Evolutionary conservation across 306 rosid genomes (phyloP).

Genomic region (Gillenia trifoliata): DNA sequence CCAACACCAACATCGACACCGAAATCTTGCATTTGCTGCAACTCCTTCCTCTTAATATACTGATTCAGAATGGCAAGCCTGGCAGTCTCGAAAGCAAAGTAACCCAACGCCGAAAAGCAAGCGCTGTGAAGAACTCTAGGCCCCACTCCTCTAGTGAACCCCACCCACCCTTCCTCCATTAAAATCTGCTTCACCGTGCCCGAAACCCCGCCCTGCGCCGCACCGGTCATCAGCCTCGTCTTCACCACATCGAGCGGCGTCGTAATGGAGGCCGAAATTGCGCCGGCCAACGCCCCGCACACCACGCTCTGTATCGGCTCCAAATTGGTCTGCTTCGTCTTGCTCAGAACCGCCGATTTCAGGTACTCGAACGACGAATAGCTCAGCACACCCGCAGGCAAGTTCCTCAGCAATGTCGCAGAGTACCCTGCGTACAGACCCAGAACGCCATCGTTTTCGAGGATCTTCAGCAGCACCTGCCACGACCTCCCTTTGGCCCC

Average conservation of each 20-base stretch:
- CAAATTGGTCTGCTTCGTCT: constrained; percentile 28
- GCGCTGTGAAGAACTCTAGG: constrained; percentile 90
- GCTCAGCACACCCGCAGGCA: constrained; percentile 87
- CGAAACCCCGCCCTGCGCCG: constrained; percentile 53
- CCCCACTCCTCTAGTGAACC: constrained; percentile 83
- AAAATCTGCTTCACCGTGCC: constrained; percentile 55
- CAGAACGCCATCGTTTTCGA: constrained; percentile 68
- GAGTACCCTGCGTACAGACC: constrained; percentile 83
- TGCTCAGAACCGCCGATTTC: constrained; percentile 55
- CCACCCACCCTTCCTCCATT: constrained; percentile 80
- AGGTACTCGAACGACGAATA: constrained; percentile 86
- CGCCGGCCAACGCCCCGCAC: constrained; percentile 90
- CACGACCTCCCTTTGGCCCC: constrained; percentile 77
- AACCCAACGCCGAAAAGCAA: constrained; percentile 86
- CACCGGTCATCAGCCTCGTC: constrained; percentile 88
- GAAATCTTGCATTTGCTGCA: constrained; percentile 27
- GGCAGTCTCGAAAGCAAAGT: constrained; percentile 94
- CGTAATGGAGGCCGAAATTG: constrained; percentile 79
- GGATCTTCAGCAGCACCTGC: constrained; percentile 50
- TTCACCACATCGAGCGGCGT: constrained; percentile 92
- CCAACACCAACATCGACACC: constrained; percentile 18
- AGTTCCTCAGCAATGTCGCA: constrained; percentile 66
- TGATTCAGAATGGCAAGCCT: constrained; percentile 55
- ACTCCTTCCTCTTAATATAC: constrained; percentile 51
- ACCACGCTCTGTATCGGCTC: constrained; percentile 80